These are phyloP conservation scores for Paraurostyla sp. DNA, from an alignment of 73 alveolate genomes.

Conservation along the genomic window DNA sequence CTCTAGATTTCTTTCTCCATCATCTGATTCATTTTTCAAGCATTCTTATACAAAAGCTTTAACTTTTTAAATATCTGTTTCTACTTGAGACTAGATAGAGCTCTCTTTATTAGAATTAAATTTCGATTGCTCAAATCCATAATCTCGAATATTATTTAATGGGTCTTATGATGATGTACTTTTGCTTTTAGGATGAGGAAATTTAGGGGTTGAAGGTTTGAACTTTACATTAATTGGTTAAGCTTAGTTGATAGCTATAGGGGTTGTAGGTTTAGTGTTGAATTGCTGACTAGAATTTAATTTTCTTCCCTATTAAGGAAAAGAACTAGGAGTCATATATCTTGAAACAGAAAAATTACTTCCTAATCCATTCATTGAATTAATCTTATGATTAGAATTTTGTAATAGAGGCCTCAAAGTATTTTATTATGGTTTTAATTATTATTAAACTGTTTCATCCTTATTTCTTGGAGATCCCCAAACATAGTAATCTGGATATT, in stretches of 20 bases:
- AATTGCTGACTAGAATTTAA: no score
- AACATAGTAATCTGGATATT: constrained; percentile 19
- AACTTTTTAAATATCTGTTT: not conserved
- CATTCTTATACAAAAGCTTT: constrained; percentile 1
- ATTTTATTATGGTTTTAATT: no score
- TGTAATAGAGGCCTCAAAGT: no score
- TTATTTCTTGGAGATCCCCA: constrained; percentile 38
- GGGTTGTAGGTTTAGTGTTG: no score
- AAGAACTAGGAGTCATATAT: no score
- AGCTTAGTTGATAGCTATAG: not conserved
- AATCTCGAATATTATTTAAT: no score
- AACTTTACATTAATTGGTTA: not conserved
- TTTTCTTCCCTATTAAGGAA: no score
- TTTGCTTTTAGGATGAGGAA: not conserved
- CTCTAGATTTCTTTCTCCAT: not conserved
- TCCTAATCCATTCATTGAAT: no score
- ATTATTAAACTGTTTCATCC: no score
- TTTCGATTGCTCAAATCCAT: no score
- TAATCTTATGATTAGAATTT: no score
- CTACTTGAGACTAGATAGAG: not conserved
- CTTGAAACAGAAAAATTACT: no score
- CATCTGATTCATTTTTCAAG: constrained; percentile 24
- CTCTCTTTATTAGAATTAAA: not conserved
- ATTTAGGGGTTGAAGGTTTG: constrained; percentile 34
- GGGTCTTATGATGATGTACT: not conserved